Conservation (phyloP, 345 rosid genomes). For the Arabidopsis arenosa region DNA sequence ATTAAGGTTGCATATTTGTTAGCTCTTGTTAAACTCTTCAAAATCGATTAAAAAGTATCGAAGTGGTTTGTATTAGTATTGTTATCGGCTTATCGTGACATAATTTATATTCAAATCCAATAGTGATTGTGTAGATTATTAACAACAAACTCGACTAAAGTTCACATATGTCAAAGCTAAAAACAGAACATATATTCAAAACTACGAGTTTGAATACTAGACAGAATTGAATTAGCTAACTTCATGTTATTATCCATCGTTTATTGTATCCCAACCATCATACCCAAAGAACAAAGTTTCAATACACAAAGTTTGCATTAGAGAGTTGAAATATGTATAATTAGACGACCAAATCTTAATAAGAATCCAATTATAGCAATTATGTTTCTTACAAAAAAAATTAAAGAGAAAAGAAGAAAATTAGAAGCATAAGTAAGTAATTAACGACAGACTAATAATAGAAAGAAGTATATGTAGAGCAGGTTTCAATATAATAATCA, state of each 20-base stretch:
- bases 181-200: not conserved
- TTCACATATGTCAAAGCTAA: not conserved
- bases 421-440: conserved; percentile 28
- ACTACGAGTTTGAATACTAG: not conserved
- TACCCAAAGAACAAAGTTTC: not conserved
- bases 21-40: not conserved
- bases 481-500: conserved; percentile 41
- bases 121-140: too few species aligned
- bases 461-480: conserved; percentile 33
- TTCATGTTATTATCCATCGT: not conserved
- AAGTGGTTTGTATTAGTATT: not conserved
- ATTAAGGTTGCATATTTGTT: conserved; percentile 3
- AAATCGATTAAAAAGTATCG: not conserved
- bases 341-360: conserved; percentile 30
- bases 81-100: not conserved
- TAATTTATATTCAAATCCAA: too few species aligned
- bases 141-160: too few species aligned
- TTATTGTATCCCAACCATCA: conserved; percentile 1
- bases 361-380: conserved; percentile 31
- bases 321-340: not conserved
- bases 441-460: conserved; percentile 40
- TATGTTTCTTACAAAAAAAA: not conserved
- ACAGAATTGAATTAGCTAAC: not conserved
- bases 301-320: not conserved
- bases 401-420: not conserved